Evolutionary conservation across 2,329 filamentous ascomycete genomes (phyloP), one percentile per base, ranked within the genome.

Genomic region (Fonsecaea pugnacius): DNA sequence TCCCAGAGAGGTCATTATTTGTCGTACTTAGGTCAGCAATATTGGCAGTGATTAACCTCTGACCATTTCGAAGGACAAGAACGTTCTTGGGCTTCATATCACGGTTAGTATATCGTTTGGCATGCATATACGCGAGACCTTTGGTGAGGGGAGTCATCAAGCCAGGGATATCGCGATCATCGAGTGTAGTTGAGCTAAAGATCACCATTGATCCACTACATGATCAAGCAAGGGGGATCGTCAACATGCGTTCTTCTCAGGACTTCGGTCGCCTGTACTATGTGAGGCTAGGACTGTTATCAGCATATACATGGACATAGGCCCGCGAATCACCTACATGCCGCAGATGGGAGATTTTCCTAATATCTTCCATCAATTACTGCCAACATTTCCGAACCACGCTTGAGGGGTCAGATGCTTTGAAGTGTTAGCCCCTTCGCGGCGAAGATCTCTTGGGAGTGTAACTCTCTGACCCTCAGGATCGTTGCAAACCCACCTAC

Each of bases 171-270:
- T 43, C 38, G n/a, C 38, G 38, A 43, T 43, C 6, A 8, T 52
- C 24, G 48, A 30, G 48, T 8, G 3, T 8, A 24, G 30, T 16
- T 30, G 48, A 30, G 48, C 21, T 4, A 52, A 52, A 52, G 48
- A 30, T 52, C 48, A 30, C 30, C 21, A 5, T 52, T 4, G 24
- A 52, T 52, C 48, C 48, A 52, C 48, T 52, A 21, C 30, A 52
- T 27, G 24, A 52, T 30, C 9, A 52, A 14, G 21, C 48, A 52
- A 52, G 48, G 48, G 2, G 48, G 21, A 52, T 51, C 48, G 5
- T 27, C 6, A 9, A 4, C 8, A 30, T 52, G 7, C 30, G 9
- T 27, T 8, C 48, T 21, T 30, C 10, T 52, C 21, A 52, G 16
- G 24, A 52, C 48, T 30, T 52, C 48, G 1, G 14, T 9, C 4